phyloP scores from a whole-genome alignment of 2,329 filamentous ascomycete genomes.

The Talaromyces sp. region DNA sequence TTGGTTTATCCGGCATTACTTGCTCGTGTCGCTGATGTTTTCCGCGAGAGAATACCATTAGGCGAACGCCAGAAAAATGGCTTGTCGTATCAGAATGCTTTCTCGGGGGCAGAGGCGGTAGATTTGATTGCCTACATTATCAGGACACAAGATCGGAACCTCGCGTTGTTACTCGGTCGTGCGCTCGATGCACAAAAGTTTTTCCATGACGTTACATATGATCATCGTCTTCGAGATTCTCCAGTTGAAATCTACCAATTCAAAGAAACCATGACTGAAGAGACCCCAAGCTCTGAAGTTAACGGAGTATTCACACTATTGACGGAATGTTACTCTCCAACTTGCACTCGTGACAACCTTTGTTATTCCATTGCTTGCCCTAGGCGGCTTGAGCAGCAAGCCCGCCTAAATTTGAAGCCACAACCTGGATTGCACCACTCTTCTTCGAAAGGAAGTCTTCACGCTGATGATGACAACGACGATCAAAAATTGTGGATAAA shows the following conservation, averaged over 20 bases:
- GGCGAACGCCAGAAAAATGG: conserved; percentile 94
- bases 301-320: conserved; percentile 95
- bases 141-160: conserved; percentile 89
- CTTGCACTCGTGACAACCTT: conserved; percentile 87
- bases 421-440: conserved; percentile 77
- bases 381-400: conserved; percentile 87
- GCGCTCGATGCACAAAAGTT: conserved; percentile 97
- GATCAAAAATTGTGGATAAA: conserved; percentile 99
- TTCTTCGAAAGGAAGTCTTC: conserved; percentile 64
- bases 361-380: conserved; percentile 99
- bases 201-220: conserved; percentile 98
- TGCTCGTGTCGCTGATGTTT: conserved; percentile 88
- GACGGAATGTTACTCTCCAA: conserved; percentile 96
- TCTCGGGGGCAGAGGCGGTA: conserved; percentile 91
- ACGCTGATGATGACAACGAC: conserved; percentile 83
- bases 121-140: conserved; percentile 96
- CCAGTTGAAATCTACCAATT: conserved; percentile 95
- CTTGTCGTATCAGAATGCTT: conserved; percentile 93
- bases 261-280: conserved; percentile 76
- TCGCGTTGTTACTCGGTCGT: conserved; percentile 83
- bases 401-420: conserved; percentile 86
- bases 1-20: conserved; percentile 90
- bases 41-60: conserved; percentile 79
- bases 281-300: conserved; percentile 66
- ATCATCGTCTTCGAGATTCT: conserved; percentile 92